Conservation (phyloP, 2,329 filamentous ascomycete species). For the Aspergillus pseudotamarii region DNA sequence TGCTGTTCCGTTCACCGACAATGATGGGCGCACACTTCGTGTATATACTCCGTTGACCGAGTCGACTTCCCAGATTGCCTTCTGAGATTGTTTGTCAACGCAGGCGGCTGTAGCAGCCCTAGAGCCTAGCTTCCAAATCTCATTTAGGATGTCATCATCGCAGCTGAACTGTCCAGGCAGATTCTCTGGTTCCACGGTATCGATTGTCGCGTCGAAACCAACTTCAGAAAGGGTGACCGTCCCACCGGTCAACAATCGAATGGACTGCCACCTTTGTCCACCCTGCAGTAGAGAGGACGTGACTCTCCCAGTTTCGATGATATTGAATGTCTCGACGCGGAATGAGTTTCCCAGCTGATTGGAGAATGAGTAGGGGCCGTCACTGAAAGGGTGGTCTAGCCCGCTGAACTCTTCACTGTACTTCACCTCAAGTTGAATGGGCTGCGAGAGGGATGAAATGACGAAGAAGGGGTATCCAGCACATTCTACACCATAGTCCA, state of each 20-base stretch:
- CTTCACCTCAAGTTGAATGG: not conserved
- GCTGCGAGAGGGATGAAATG: not conserved
- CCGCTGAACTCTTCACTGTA: not conserved
- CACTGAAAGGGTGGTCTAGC: not conserved
- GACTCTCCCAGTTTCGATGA: not conserved
- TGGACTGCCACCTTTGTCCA: not conserved
- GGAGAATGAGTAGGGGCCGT: not conserved
- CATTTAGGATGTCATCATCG: not conserved
- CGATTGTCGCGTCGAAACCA: not conserved
- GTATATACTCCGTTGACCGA: not conserved
- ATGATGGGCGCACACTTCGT: not conserved
- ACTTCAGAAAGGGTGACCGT: not conserved
- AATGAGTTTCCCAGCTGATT: not conserved
- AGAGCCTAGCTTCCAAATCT: not conserved
- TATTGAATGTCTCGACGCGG: not conserved
- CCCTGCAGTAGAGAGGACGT: not conserved
- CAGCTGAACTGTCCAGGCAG: not conserved
- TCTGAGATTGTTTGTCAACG: not conserved
- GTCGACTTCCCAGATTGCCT: not conserved
- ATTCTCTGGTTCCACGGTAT: not conserved
- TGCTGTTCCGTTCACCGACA: not conserved
- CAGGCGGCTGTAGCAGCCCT: not conserved
- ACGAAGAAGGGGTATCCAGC: not conserved
- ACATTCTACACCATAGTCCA: not conserved
- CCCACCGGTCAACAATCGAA: not conserved